phyloP scores from a whole-genome alignment of 2,329 filamentous ascomycete species.

The Ustulina deusta region DNA sequence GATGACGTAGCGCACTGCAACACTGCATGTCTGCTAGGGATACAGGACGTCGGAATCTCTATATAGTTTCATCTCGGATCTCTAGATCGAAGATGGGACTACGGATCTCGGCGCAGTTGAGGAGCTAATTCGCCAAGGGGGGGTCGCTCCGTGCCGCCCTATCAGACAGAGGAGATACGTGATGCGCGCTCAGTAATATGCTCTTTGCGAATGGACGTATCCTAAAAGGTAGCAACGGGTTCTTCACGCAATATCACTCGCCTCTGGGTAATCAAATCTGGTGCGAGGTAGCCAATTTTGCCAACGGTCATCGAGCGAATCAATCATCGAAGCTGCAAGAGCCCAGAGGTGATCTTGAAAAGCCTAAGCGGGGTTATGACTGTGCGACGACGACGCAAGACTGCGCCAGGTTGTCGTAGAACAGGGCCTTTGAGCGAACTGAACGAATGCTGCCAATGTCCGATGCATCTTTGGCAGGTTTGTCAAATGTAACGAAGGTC shows the following conservation, averaged over 20 bases:
- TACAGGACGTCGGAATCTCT: conserved; percentile 17
- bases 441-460: conserved; percentile 21
- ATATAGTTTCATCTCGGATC: conserved; percentile 27
- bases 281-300: conserved; percentile 13
- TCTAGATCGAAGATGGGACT: conserved; percentile 34
- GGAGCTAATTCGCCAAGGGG: background rate
- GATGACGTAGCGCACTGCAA: conserved; percentile 34
- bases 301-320: conserved; percentile 14
- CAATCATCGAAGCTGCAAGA: conserved; percentile 22
- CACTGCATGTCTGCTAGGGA: conserved; percentile 18
- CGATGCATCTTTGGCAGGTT: conserved; percentile 38
- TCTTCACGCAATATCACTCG: background rate
- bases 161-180: background rate
- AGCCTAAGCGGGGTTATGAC: conserved; percentile 27
- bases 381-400: conserved; percentile 31
- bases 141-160: conserved; percentile 9
- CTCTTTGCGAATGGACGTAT: background rate
- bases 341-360: conserved; percentile 17
- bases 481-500: conserved; percentile 30
- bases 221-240: background rate
- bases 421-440: conserved; percentile 14
- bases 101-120: conserved; percentile 8
- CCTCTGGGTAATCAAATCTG: conserved; percentile 8
- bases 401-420: conserved; percentile 15
- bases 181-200: background rate